Percentiles rank a stretch among this genome's conserved stretches.
These are phyloP conservation scores for Blastomyces parvus DNA, from an alignment of 2,329 filamentous ascomycete genomes.

Conservation along the genomic window DNA sequence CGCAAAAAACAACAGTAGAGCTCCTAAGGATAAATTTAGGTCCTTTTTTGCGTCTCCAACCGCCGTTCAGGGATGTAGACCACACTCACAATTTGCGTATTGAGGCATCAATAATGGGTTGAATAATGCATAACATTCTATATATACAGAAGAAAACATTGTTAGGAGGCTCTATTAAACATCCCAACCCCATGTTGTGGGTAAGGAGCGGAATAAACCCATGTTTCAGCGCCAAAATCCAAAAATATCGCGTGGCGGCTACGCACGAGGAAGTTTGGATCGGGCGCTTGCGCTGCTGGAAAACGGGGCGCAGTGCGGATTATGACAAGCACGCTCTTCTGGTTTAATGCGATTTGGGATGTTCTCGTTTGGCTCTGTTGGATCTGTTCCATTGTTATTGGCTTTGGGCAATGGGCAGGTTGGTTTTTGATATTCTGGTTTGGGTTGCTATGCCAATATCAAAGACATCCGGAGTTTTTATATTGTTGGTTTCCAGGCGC, in stretches of 20 bases:
- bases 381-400: not conserved
- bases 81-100: not conserved
- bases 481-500: not conserved
- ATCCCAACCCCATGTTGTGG: not conserved
- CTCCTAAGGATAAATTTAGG: not conserved
- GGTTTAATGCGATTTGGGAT: not conserved
- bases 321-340: not conserved
- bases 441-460: not conserved
- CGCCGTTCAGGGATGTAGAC: not conserved
- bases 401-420: not conserved
- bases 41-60: not conserved
- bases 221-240: not conserved
- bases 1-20: not conserved
- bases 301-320: not conserved
- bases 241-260: constrained; percentile 1
- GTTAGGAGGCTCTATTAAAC: not conserved
- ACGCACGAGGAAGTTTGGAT: not conserved
- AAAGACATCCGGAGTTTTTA: not conserved
- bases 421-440: not conserved
- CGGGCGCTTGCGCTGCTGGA: not conserved
- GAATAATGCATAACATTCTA: not conserved
- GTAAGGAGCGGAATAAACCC: not conserved
- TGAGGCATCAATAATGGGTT: not conserved
- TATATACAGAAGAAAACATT: not conserved
- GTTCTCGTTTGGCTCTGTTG: not conserved